phyloP scores from a whole-genome alignment of 2,329 filamentous ascomycete species.

The Nigrograna mackinnonii region DNA sequence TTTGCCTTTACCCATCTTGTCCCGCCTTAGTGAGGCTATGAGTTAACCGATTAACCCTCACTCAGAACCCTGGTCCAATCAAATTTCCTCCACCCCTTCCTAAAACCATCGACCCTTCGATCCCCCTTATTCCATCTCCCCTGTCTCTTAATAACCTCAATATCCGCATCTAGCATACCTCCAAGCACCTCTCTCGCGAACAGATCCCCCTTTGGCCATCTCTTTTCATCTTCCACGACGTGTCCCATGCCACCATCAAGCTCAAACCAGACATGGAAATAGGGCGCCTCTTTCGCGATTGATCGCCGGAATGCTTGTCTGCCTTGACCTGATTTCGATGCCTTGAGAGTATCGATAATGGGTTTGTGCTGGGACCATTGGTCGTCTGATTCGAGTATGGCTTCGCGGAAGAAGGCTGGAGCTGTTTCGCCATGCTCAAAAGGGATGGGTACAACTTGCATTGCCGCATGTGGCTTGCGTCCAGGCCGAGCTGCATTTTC shows the following conservation, averaged over 20 bases:
- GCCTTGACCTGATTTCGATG: slow-evolving; percentile 69
- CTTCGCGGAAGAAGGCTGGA: slow-evolving; percentile 93
- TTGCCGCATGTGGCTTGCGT: slow-evolving; percentile 79
- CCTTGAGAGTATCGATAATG: slow-evolving; percentile 81
- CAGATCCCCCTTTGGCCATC: slow-evolving; percentile 88
- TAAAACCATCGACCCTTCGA: slow-evolving; percentile 73
- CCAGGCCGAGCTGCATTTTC: slow-evolving; percentile 88
- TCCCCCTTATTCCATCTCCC: slow-evolving; percentile 79
- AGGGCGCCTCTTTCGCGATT: slow-evolving; percentile 94
- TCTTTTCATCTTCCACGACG: slow-evolving; percentile 80
- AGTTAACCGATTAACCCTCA: slow-evolving; percentile 51
- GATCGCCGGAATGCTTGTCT: slow-evolving; percentile 79
- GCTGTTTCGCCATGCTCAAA: slow-evolving; percentile 89
- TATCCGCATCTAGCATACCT: slow-evolving; percentile 84
- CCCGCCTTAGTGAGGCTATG: too few species aligned
- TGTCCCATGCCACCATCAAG: slow-evolving; percentile 92
- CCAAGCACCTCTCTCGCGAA: slow-evolving; percentile 92
- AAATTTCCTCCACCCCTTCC: slow-evolving; percentile 86
- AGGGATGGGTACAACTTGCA: slow-evolving; percentile 85
- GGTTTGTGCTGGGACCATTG: slow-evolving; percentile 97
- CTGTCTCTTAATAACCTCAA: slow-evolving; percentile 86
- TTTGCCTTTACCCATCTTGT: too few species aligned
- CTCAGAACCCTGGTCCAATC: slow-evolving; percentile 77
- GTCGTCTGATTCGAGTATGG: slow-evolving; percentile 83
- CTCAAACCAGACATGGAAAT: slow-evolving; percentile 95